These are phyloP conservation scores for Hanseniaspora jakobsenii DNA, from an alignment of 805 yeast genomes.

Conservation along the genomic window DNA sequence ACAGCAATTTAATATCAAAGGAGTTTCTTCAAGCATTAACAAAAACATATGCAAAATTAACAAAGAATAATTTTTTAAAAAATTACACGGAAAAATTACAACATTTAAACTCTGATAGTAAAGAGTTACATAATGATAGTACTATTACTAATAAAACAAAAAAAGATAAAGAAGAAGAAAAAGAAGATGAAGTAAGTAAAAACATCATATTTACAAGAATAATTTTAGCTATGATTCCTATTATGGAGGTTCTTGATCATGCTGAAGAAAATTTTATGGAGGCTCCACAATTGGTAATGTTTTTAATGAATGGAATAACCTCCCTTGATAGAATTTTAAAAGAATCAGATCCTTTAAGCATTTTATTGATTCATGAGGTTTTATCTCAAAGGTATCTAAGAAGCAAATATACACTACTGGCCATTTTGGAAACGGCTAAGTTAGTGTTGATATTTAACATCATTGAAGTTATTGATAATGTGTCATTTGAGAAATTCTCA, in stretches of 20 bases:
- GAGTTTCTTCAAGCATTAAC: not conserved
- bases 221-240: conserved; percentile 16
- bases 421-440: conserved; percentile 9
- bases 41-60: not conserved
- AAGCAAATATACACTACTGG: conserved; percentile 5
- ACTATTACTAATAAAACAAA: too few species aligned
- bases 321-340: not conserved
- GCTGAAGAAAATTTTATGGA: conserved; percentile 23
- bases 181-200: not conserved
- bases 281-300: conserved; percentile 18
- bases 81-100: too few species aligned
- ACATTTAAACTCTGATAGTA: too few species aligned
- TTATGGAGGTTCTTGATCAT: conserved; percentile 28
- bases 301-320: conserved; percentile 5
- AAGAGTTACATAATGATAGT: too few species aligned
- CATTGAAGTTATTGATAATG: conserved; percentile 7
- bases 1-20: not conserved
- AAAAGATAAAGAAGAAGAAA: too few species aligned
- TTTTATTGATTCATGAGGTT: conserved; percentile 8
- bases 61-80: conserved; percentile 8
- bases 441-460: conserved; percentile 1
- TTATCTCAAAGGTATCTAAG: conserved; percentile 6
- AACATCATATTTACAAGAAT: not conserved
- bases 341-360: not conserved
- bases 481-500: conserved; percentile 8